phyloP scores from a whole-genome alignment of 176 grass and related monocot genomes.

The Phyllostachys edulis region DNA sequence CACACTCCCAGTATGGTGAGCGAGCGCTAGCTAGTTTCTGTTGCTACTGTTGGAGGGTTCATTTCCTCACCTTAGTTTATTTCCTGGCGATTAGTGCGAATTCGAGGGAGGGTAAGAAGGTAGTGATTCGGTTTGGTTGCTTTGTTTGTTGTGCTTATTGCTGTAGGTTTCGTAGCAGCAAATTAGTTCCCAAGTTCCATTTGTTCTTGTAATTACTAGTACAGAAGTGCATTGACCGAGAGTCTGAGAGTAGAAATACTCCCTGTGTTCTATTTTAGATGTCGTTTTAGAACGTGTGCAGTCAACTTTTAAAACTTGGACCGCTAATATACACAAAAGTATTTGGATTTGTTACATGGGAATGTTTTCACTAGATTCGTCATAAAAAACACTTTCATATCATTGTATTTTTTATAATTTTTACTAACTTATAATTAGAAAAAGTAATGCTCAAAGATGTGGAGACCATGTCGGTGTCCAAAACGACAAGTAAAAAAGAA shows the following conservation, averaged over 20 bases:
- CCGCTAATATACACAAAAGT: no score
- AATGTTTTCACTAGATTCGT: no score
- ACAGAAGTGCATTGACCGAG: background rate
- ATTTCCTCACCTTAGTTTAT: background rate
- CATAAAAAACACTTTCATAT: no score
- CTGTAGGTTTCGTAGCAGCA: background rate
- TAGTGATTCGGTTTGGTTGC: background rate
- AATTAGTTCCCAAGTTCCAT: background rate
- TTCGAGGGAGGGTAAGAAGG: background rate
- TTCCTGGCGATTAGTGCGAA: background rate
- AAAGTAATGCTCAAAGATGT: no score
- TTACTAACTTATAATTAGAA: no score
- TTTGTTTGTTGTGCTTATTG: background rate
- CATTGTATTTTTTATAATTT: no score
- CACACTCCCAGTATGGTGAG: constrained; percentile 51
- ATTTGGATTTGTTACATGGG: no score
- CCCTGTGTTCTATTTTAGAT: no score
- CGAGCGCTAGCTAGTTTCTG: background rate
- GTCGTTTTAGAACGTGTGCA: no score
- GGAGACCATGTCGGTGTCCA: no score
- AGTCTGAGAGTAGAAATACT: background rate
- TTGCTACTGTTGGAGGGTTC: background rate
- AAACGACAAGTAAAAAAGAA: no score
- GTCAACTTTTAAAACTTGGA: no score
- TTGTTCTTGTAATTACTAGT: background rate